phyloP scores from a whole-genome alignment of 148 eudicot species.

The Rhododendron mucronatum region DNA sequence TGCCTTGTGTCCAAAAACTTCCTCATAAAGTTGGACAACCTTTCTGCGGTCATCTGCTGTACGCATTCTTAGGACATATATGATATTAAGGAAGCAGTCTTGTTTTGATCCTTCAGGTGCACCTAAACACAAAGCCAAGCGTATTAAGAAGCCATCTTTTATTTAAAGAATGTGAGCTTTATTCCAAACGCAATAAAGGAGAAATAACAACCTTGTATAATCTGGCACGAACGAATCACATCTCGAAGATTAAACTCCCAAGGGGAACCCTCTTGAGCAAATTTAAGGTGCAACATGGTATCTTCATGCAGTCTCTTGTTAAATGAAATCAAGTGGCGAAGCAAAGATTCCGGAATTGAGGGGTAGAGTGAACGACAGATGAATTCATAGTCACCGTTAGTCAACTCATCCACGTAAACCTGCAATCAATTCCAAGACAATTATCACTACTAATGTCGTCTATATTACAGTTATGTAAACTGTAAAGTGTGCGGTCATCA shows the following conservation, averaged over 20 bases:
- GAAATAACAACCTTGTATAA: constrained; percentile 55
- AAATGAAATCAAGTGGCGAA: constrained; percentile 56
- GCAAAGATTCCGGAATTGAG: constrained; percentile 40
- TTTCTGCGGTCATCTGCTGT: constrained; percentile 64
- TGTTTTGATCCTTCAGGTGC: constrained; percentile 46
- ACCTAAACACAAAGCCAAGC: constrained; percentile 32
- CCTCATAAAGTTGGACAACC: constrained; percentile 60
- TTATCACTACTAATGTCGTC: background rate
- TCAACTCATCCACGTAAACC: constrained; percentile 95
- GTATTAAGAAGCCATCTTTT: background rate
- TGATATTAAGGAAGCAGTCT: constrained; percentile 62
- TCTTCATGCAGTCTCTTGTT: constrained; percentile 76
- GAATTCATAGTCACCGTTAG: constrained; percentile 64
- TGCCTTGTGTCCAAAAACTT: constrained; percentile 59
- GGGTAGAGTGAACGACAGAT: constrained; percentile 78
- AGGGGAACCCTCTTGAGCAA: constrained; percentile 90
- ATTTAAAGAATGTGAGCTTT: background rate
- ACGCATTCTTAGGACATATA: constrained; percentile 96
- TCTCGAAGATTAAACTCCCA: constrained; percentile 99
- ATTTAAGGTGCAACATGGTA: constrained; percentile 71
- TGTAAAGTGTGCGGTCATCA: background rate
- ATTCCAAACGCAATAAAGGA: background rate
- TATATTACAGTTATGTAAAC: background rate
- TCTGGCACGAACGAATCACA: constrained; percentile 84
- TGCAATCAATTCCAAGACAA: constrained; percentile 25